Evolutionary conservation across 2,329 filamentous ascomycete genomes (phyloP).

Genomic region (Scleromitrula shiraiana): DNA sequence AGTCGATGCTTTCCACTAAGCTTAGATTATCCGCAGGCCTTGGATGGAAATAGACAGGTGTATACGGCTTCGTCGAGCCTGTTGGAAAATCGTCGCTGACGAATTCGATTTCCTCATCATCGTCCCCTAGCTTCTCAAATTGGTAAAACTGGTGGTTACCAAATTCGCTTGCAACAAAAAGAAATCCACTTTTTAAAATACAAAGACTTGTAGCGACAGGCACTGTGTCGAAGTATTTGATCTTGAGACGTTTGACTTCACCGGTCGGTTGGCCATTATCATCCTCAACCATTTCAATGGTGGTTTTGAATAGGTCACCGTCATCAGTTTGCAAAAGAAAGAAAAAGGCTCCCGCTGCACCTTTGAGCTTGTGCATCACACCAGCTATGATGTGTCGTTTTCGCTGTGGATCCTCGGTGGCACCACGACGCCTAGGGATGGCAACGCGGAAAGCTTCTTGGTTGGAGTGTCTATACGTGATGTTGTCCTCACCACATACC

Average conservation of each 20-base stretch:
- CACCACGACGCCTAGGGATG: constrained; percentile 77
- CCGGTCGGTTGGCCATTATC: constrained; percentile 69
- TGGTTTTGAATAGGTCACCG: constrained; percentile 96
- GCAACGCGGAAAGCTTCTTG: constrained; percentile 82
- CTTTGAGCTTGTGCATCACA: constrained; percentile 95
- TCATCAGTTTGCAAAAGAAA: constrained; percentile 94
- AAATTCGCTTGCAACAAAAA: constrained; percentile 86
- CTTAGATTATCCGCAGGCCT: constrained; percentile 73
- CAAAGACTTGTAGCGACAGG: constrained; percentile 80
- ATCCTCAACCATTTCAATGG: constrained; percentile 82
- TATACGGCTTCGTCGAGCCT: constrained; percentile 63
- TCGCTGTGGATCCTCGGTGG: constrained; percentile 84
- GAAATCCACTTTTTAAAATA: constrained; percentile 90
- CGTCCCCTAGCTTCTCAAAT: constrained; percentile 93
- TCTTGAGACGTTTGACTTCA: constrained; percentile 74
- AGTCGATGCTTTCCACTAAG: constrained; percentile 74
- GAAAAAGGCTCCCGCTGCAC: constrained; percentile 80
- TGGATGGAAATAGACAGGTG: constrained; percentile 78
- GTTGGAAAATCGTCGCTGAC: constrained; percentile 73
- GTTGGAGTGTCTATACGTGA: constrained; percentile 96
- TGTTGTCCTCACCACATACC: constrained; percentile 87
- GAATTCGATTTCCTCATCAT: constrained; percentile 84
- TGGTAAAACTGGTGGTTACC: constrained; percentile 95
- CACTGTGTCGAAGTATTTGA: constrained; percentile 98
- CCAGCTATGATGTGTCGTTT: constrained; percentile 83